Evolutionary conservation across 2,329 filamentous ascomycete species (phyloP), one percentile per base, ranked within the genome.

Genomic region (Ophiocordyceps robertsii): DNA sequence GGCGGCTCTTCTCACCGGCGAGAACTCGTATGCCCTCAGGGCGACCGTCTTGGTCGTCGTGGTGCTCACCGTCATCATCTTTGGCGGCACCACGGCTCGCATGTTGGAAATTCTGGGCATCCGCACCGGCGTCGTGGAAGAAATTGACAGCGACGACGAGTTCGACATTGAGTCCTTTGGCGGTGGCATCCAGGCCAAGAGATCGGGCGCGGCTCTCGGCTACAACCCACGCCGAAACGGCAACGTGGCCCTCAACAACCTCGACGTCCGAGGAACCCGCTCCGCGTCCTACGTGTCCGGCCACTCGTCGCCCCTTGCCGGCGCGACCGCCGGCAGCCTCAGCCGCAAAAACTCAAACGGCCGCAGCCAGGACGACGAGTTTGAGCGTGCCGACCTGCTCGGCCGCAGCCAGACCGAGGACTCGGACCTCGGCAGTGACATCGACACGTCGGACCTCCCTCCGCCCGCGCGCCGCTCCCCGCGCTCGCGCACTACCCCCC

Each of bases 101-200:
- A 98, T 98, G 92, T 70, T 98, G 16, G 92, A 98, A 60, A 98
- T 98, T 43, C 68, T 96, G 14, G 84, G 88, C n/a, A 98, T 98
- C 47, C 79, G 87, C 44, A 98, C 90, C 0, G 92, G 92, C 1
- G 90, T 98, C 0, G 85, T 95, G 0, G 92, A 98, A 54, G 92
- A 98, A 59, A 84, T 94, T 37, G 92, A 98, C 58, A 95, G 87
- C 37, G 92, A 98, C 57, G 92, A 98, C 57, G 92, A 98, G 61
- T 98, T 98, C 54, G 92, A 98, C 58, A 98, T 95, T 47, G 92
- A 95, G 60, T 67, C 71, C 12, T 78, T 84, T 41, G 75, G 75
- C 16, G 72, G 75, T 21, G 82, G 82, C 11, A 79, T 83, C 8
- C 93, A 89, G 54, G 81, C 83, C 52, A 92, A 94, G 58, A 83